Conservation (phyloP, 192 early-diverging fungal species). For the Paraglomus occultum region DNA sequence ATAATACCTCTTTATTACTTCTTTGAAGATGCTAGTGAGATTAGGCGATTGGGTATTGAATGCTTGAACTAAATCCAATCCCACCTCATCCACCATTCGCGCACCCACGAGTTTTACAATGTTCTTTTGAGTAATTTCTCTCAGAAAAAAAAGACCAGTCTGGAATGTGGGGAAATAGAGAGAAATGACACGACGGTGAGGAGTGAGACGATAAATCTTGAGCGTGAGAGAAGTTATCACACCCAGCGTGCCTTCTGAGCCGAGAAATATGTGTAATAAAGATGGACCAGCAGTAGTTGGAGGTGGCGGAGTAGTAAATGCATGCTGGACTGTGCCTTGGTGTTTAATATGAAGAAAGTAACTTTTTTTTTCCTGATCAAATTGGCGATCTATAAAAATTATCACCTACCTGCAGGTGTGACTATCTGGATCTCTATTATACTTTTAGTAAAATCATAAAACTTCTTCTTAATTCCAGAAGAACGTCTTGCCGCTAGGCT, state of each 20-base stretch:
- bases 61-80: constrained; percentile 5
- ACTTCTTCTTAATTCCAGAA: background rate
- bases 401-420: background rate
- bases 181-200: constrained; percentile 2
- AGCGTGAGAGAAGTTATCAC: constrained; percentile 9
- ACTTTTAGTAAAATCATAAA: constrained; percentile 8
- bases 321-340: background rate
- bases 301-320: background rate
- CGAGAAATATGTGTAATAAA: constrained; percentile 10
- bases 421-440: constrained; percentile 15
- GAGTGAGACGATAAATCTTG: constrained; percentile 2
- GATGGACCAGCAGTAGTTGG: background rate
- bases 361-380: background rate
- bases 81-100: background rate
- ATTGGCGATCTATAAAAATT: too few relatives aligned
- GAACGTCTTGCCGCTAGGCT: background rate
- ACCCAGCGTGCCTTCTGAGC: constrained; percentile 10
- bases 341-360: background rate
- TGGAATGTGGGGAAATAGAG: constrained; percentile 10
- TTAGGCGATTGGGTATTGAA: constrained; percentile 4
- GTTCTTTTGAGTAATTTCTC: constrained; percentile 10
- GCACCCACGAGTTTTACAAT: background rate
- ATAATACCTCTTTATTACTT: constrained; percentile 14
- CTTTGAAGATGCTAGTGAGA: background rate
- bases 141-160: constrained; percentile 5